Conservation (phyloP, 78 protist genomes). For the Dictyostelium discoideum region DNA sequence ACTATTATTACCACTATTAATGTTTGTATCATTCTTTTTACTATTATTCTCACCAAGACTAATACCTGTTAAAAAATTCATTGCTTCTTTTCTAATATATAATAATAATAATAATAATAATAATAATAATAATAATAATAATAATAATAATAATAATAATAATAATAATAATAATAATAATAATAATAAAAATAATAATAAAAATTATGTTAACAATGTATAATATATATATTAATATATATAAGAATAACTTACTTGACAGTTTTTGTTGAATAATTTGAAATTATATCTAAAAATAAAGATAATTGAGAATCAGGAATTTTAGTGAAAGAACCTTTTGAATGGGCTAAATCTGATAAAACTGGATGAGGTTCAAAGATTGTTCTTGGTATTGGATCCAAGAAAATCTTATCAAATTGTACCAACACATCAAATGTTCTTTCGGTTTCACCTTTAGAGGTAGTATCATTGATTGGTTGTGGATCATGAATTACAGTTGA, state of each 20-base stretch:
- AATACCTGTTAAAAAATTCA: slow-evolving; percentile 57
- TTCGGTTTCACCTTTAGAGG: not conserved
- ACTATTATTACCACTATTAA: not conserved
- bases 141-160: no score
- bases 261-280: not conserved
- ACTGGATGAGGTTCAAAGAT: not conserved
- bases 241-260: not conserved
- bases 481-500: slow-evolving; percentile 35
- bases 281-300: slow-evolving; percentile 7
- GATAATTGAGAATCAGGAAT: slow-evolving; percentile 35
- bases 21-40: not conserved
- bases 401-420: slow-evolving; percentile 32
- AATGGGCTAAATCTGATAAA: not conserved
- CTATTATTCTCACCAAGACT: slow-evolving; percentile 16
- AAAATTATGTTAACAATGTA: no score
- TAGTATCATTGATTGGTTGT: not conserved
- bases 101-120: not conserved
- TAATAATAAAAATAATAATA: no score
- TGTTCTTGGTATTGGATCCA: slow-evolving; percentile 50
- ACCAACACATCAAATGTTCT: not conserved
- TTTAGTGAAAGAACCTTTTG: slow-evolving; percentile 30
- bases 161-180: no score
- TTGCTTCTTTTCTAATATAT: slow-evolving; percentile 43
- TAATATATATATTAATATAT: not conserved
- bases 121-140: no score